Percentiles rank a stretch among this genome's conserved stretches.
Evolutionary conservation across 352 stramenopile genomes (phyloP).

Genomic region (Phytophthora cryptogea): DNA sequence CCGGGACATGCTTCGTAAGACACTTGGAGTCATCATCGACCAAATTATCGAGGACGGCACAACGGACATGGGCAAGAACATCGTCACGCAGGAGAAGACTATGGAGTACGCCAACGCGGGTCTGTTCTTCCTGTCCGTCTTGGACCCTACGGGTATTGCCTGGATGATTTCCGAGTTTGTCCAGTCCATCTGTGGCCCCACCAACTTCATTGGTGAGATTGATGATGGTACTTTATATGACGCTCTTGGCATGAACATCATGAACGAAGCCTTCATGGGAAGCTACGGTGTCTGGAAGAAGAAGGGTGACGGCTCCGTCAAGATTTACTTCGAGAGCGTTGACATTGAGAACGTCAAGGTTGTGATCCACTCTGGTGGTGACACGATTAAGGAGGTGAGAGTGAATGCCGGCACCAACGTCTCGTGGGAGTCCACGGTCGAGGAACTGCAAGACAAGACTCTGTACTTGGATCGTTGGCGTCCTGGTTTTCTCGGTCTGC

Average conservation of each 20-base stretch:
- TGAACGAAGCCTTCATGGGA: constrained; percentile 46
- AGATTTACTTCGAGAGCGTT: constrained; percentile 29
- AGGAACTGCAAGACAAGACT: constrained; percentile 33
- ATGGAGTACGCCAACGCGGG: constrained; percentile 35
- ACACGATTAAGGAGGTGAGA: constrained; percentile 24
- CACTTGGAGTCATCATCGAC: constrained; percentile 35
- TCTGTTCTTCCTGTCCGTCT: constrained; percentile 45
- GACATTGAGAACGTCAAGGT: constrained; percentile 27
- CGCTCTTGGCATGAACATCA: constrained; percentile 43
- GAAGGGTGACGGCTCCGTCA: constrained; percentile 35
- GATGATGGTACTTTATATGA: constrained; percentile 48
- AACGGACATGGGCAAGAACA: constrained; percentile 32
- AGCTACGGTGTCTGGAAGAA: constrained; percentile 52
- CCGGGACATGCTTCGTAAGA: constrained; percentile 34
- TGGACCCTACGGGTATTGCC: constrained; percentile 56
- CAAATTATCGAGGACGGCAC: constrained; percentile 33
- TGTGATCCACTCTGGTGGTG: constrained; percentile 34
- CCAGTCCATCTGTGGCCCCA: constrained; percentile 62
- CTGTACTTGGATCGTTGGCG: constrained; percentile 37
- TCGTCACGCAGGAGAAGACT: constrained; percentile 28
- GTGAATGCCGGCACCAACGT: constrained; percentile 21
- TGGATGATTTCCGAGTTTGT: constrained; percentile 54
- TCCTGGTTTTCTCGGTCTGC: constrained; percentile 23
- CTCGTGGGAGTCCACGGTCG: constrained; percentile 27
- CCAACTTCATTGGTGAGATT: constrained; percentile 48